phyloP scores from a whole-genome alignment of 1,139 yeast genomes.

The Sugiyamaella japonica region DNA sequence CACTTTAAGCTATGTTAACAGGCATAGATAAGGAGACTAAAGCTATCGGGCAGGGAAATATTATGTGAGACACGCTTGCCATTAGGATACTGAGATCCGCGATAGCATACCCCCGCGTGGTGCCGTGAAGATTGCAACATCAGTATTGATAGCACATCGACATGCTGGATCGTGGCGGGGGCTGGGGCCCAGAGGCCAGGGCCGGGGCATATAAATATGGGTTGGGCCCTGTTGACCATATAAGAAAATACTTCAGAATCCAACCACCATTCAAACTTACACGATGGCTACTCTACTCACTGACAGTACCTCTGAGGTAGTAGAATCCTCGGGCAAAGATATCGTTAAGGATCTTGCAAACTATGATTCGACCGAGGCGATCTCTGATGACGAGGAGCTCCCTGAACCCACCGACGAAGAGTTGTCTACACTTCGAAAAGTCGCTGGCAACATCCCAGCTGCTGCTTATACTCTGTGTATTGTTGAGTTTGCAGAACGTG shows the following conservation, averaged over 20 bases:
- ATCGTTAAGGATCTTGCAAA: not conserved
- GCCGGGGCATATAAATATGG: not conserved
- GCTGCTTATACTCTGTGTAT: constrained; percentile 18
- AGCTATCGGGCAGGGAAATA: too few relatives aligned
- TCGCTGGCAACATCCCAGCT: constrained; percentile 19
- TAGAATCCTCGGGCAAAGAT: not conserved
- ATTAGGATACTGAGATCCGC: not conserved
- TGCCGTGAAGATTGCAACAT: not conserved
- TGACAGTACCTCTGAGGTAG: not conserved
- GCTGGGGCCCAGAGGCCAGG: too few relatives aligned
- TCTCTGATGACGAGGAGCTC: constrained; percentile 15
- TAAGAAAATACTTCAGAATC: not conserved
- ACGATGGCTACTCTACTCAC: not conserved
- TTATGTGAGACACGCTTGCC: too few relatives aligned
- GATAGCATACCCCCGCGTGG: not conserved
- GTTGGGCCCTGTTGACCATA: not conserved
- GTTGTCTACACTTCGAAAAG: constrained; percentile 13
- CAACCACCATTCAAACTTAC: not conserved
- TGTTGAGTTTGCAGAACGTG: constrained; percentile 52
- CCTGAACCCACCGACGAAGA: constrained; percentile 20
- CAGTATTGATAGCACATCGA: not conserved
- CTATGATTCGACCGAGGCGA: not conserved
- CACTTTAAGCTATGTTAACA: not conserved
- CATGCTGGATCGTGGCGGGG: too few relatives aligned
- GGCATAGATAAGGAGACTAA: not conserved